Conservation (phyloP, 2,329 filamentous ascomycete species). For the Fusarium sp. region DNA sequence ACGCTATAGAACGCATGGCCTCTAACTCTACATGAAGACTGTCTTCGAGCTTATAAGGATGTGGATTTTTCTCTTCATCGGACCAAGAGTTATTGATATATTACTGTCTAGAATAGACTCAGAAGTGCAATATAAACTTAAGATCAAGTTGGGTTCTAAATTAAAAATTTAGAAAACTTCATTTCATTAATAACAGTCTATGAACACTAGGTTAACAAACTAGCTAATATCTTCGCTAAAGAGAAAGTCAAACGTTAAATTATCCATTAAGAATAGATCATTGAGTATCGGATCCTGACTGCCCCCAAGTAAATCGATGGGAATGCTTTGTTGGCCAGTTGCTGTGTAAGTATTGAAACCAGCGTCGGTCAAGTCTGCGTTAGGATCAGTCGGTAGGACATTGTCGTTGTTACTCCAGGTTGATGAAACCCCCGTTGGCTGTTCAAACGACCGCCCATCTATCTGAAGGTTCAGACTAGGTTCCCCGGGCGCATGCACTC, state of each 20-base stretch:
- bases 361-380: not conserved
- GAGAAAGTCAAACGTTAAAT: not conserved
- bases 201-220: accelerated
- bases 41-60: accelerated
- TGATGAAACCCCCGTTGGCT: not conserved
- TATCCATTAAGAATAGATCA: not conserved
- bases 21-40: accelerated
- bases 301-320: not conserved
- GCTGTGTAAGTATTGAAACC: not conserved
- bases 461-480: not conserved
- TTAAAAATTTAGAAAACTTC: too few species aligned
- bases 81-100: too few species aligned
- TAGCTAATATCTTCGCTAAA: not conserved
- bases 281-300: not conserved
- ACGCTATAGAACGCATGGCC: too few species aligned
- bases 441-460: not conserved
- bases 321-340: accelerated
- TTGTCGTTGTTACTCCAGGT: accelerated
- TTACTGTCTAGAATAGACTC: too few species aligned
- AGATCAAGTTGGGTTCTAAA: too few species aligned
- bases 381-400: accelerated
- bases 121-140: too few species aligned
- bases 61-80: accelerated
- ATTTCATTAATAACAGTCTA: accelerated
- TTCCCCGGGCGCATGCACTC: not conserved